Evolutionary conservation across 2,329 filamentous ascomycete genomes (phyloP).

Genomic region (Zymoseptoria pseudotritici): DNA sequence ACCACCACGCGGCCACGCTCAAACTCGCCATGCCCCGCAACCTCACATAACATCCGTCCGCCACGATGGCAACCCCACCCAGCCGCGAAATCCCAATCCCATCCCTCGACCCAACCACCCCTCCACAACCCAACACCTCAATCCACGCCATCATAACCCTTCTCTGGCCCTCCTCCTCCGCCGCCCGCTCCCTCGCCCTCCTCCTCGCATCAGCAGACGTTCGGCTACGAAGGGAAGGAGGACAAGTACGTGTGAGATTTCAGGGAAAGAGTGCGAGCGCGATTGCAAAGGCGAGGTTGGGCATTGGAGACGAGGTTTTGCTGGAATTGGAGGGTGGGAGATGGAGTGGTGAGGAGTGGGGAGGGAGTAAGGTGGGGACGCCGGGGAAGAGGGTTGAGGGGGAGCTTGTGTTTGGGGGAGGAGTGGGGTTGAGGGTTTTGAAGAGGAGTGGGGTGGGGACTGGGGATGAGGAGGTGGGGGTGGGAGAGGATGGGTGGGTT

Average conservation of each 20-base stretch:
- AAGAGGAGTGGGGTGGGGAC: slow-evolving; percentile 13
- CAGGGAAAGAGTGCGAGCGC: slow-evolving; percentile 61
- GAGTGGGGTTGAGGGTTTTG: slow-evolving; percentile 28
- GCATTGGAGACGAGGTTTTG: slow-evolving; percentile 69
- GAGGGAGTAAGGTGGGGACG: slow-evolving; percentile 45
- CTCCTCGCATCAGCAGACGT: slow-evolving; percentile 80
- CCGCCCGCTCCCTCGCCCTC: slow-evolving; percentile 65
- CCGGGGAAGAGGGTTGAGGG: slow-evolving; percentile 52
- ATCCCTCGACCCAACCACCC: slow-evolving; percentile 19
- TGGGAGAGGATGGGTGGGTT: slow-evolving; percentile 1
- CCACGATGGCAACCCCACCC: slow-evolving; percentile 1
- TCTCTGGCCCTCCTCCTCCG: slow-evolving; percentile 83
- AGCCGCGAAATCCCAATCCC: slow-evolving; percentile 21
- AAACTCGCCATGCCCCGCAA: slow-evolving; percentile 51
- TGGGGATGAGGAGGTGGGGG: slow-evolving; percentile 2
- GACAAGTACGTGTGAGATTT: slow-evolving; percentile 75
- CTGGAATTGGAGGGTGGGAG: slow-evolving; percentile 61
- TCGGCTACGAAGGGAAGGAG: slow-evolving; percentile 65
- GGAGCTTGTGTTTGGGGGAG: slow-evolving; percentile 45
- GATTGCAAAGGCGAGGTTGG: slow-evolving; percentile 59
- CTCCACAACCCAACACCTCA: slow-evolving; percentile 19
- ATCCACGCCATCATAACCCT: slow-evolving; percentile 72
- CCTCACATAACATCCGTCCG: background rate
- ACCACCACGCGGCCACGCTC: background rate
- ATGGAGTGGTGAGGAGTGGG: slow-evolving; percentile 48